Evolutionary conservation across 1,139 yeast species (phyloP).

Genomic region (Taphrina communis): DNA sequence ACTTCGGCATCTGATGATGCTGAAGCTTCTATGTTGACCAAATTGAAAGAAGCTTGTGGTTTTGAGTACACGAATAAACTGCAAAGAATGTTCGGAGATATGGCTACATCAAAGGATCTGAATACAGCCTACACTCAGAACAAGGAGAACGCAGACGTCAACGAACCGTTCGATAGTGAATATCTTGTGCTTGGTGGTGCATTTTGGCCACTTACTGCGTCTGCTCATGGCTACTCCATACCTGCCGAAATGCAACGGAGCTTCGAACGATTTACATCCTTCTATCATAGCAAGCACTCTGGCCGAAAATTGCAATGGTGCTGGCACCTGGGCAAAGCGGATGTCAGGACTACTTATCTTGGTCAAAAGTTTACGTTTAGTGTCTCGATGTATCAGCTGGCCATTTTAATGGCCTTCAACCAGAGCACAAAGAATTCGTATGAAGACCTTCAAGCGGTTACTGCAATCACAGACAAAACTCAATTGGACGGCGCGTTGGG

Average conservation of each 20-base stretch:
- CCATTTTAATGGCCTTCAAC: slow-evolving; percentile 81
- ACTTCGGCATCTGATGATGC: slow-evolving; percentile 82
- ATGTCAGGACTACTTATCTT: slow-evolving; percentile 83
- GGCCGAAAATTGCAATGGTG: slow-evolving; percentile 94
- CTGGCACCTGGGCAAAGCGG: slow-evolving; percentile 95
- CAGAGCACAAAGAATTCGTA: slow-evolving; percentile 65
- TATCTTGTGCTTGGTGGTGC: slow-evolving; percentile 84
- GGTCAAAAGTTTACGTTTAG: slow-evolving; percentile 79
- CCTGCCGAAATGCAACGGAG: slow-evolving; percentile 70
- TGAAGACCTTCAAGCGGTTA: slow-evolving; percentile 66
- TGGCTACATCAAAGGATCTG: slow-evolving; percentile 82
- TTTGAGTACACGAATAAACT: slow-evolving; percentile 91
- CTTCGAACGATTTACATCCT: slow-evolving; percentile 68
- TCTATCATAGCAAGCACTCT: slow-evolving; percentile 75
- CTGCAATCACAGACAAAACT: slow-evolving; percentile 66
- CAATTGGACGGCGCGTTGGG: slow-evolving; percentile 74
- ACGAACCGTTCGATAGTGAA: slow-evolving; percentile 59
- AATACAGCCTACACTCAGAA: slow-evolving; percentile 66
- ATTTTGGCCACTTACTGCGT: slow-evolving; percentile 81
- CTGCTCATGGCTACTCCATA: slow-evolving; percentile 60
- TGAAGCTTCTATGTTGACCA: slow-evolving; percentile 84
- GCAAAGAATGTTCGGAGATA: slow-evolving; percentile 95
- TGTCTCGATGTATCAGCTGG: slow-evolving; percentile 84
- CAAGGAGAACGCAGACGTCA: slow-evolving; percentile 51
- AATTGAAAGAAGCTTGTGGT: slow-evolving; percentile 87